Percentiles rank a stretch among this genome's conserved stretches.
Evolutionary conservation across 78 protist species (phyloP).

Genomic region (Emiliania huxleyi): DNA sequence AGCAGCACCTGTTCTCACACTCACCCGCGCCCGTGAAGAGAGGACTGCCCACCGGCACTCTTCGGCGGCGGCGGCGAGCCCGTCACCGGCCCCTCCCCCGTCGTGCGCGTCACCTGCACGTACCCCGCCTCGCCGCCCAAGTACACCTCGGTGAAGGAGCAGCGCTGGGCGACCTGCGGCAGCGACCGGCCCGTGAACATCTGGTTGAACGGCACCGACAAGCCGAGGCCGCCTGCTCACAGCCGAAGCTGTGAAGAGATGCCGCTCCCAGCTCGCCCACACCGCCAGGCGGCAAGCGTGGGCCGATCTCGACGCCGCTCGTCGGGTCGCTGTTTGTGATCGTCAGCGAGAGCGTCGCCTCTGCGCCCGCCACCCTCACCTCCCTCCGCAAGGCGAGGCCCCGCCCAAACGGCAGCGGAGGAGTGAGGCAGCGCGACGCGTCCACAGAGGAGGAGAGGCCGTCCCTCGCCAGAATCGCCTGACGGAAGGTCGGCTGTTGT

Average conservation of each 20-base stretch:
- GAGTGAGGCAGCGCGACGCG: no score
- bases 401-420: not conserved
- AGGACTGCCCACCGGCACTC: not conserved
- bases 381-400: not conserved
- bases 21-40: not conserved
- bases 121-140: not conserved
- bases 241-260: not conserved
- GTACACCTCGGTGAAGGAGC: not conserved
- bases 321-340: no score
- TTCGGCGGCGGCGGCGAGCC: not conserved
- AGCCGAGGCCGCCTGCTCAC: not conserved
- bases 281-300: no score
- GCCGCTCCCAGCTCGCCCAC: not conserved
- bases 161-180: not conserved
- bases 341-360: not conserved
- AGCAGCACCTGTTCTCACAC: not conserved
- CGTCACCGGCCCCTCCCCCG: not conserved
- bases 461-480: no score
- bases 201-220: not conserved
- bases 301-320: no score
- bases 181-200: not conserved
- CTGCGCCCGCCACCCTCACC: not conserved
- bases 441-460: no score
- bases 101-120: slow-evolving; percentile 8
- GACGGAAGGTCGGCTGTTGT: no score